Base-by-base conservation (phyloP, 805 yeast genomes). In the Jamesozyma jinghongensis region DNA sequence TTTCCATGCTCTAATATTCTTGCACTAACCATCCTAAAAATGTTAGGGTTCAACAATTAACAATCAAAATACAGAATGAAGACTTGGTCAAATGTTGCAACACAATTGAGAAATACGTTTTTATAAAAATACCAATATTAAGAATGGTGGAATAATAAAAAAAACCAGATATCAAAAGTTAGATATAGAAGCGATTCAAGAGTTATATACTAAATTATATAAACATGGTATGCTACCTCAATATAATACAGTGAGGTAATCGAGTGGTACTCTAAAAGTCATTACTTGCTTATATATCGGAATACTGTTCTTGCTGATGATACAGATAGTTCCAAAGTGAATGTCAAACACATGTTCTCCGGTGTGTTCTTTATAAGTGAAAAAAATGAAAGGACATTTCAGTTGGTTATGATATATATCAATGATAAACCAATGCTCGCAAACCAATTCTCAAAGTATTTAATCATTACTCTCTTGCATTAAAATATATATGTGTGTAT, bases 311-410 rank as follows among this genome's bases (percentile, higher is more conserved):
- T 50, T 17, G 46, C 48, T 17, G 34, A 40, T 26, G 52, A 49
- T n/a, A 19, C 6, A 27, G 54, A 45, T 11, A 41, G 45, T 22
- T 48, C 41, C 31, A 50, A 50, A 29, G 46, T 42, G 37, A 36
- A 39, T 19, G 40, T 52, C 5, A 43, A 50, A 27, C 49, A 45
- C 19, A 40, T 35, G 27, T 44, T 51, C n/a, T 51, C 54, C n/a
- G 19, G 22, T 13, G 20, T 31, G n/a, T 47, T 44, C 10, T 16
- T 47, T 5, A 29, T 28, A 10, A 27, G 38, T 32, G 39, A 29
- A 20, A 17, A n/a, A n/a, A 17, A 7, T 32, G 31, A 4, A 26
- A 27, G n/a, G 19, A 30, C 19, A 22, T 37, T 10, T 26, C 33
- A 31, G 17, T 11, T 5, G 17, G 13, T 13, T 29, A 29, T n/a